Conservation (phyloP, 768 basidiomycete species). For the Clitopilus hobsonii region DNA sequence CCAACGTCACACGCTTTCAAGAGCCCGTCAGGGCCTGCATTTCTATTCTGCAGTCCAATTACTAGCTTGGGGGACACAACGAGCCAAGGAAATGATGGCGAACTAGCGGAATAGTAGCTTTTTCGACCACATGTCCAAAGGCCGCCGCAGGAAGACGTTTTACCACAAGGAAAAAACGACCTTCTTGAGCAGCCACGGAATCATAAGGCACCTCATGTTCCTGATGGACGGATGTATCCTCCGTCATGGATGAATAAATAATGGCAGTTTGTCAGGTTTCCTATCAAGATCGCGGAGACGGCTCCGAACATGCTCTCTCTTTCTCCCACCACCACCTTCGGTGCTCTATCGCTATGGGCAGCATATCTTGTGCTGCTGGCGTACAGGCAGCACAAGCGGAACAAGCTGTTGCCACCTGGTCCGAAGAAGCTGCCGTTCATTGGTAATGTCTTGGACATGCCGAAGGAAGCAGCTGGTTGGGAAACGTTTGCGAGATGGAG, state of each 20-base stretch:
- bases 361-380: neutral
- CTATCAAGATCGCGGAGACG: neutral
- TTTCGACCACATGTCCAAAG: too few species aligned
- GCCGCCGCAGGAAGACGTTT: too few species aligned
- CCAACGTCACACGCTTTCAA: too few species aligned
- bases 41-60: neutral
- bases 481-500: neutral
- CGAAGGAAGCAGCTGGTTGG: constrained; percentile 16
- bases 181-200: too few species aligned
- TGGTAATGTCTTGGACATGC: constrained; percentile 36
- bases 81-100: neutral
- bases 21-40: too few species aligned
- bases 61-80: too few species aligned
- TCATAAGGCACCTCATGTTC: neutral
- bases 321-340: neutral
- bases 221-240: neutral
- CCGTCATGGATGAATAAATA: neutral
- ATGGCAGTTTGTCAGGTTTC: neutral
- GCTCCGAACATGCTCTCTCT: neutral
- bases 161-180: too few species aligned
- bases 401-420: constrained; percentile 30
- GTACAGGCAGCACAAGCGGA: neutral
- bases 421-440: constrained; percentile 33
- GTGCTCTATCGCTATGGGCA: neutral
- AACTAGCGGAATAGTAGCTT: too few species aligned